These are phyloP conservation scores for Paramecium tetraurelia DNA, from an alignment of 73 alveolate species.

Conservation along the genomic window DNA sequence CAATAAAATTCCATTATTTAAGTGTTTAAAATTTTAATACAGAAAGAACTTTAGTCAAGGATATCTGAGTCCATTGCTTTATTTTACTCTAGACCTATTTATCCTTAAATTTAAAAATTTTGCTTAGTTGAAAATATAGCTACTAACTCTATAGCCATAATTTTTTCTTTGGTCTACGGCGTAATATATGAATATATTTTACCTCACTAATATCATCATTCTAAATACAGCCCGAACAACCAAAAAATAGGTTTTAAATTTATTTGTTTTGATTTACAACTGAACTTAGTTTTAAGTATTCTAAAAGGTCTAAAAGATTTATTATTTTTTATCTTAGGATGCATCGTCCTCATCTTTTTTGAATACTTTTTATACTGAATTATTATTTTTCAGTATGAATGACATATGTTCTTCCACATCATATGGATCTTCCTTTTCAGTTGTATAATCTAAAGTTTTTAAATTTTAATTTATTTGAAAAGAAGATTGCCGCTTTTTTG, in stretches of 20 bases:
- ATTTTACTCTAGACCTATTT: neutral
- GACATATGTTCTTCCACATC: neutral
- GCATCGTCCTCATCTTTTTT: neutral
- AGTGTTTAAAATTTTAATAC: neutral
- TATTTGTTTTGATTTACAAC: neutral
- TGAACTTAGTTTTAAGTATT: neutral
- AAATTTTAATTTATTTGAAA: neutral
- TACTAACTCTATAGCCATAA: neutral
- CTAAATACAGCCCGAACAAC: neutral
- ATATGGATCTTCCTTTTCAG: neutral
- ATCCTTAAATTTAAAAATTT: neutral
- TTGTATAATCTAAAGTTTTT: neutral
- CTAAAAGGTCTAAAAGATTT: neutral
- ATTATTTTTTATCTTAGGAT: neutral
- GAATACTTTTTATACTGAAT: neutral
- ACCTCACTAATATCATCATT: neutral
- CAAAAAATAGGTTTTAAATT: neutral
- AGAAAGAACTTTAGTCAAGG: neutral
- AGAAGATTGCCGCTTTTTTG: neutral
- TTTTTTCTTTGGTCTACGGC: neutral
- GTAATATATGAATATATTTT: neutral
- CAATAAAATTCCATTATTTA: conserved; percentile 4
- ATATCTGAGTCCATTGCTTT: neutral
- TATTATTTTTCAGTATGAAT: neutral
- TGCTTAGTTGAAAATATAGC: neutral